These are phyloP conservation scores for Scutellaria minor DNA, from an alignment of 257 asterid species.

Conservation along the genomic window DNA sequence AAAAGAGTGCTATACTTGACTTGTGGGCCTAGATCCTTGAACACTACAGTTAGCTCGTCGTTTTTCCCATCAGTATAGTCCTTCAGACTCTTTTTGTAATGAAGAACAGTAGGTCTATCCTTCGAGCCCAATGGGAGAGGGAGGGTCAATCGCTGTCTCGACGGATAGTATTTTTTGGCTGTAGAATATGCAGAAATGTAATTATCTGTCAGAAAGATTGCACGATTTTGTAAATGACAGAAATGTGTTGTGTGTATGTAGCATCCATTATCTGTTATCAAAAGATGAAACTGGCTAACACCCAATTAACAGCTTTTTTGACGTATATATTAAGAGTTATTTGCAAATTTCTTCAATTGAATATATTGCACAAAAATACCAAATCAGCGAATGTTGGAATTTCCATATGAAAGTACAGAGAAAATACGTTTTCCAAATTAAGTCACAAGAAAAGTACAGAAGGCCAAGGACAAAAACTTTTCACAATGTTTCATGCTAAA, in stretches of 20 bases:
- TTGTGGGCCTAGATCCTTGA: conserved; percentile 96
- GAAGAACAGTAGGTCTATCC: conserved; percentile 78
- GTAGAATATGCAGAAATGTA: conserved; percentile 29
- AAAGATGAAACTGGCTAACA: not conserved
- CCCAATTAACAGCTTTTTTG: not conserved
- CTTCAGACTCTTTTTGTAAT: conserved; percentile 68
- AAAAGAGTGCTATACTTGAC: conserved; percentile 88
- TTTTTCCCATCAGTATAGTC: conserved; percentile 67
- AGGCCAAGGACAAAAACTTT: not conserved
- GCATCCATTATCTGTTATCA: conserved; percentile 1
- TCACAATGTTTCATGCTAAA: conserved; percentile 3
- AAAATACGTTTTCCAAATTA: not conserved
- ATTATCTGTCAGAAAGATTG: not conserved
- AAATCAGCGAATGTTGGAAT: not conserved
- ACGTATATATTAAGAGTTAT: not conserved
- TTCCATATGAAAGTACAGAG: not conserved
- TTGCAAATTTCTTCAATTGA: not conserved
- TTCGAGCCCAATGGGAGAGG: conserved; percentile 77
- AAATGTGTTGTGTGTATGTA: not conserved
- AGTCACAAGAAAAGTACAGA: conserved; percentile 7
- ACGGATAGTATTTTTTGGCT: conserved; percentile 86
- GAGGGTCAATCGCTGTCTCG: conserved; percentile 85
- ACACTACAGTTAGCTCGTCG: conserved; percentile 64
- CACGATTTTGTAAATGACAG: not conserved
- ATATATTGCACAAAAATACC: not conserved